These are phyloP conservation scores for Saturnispora zaruensis DNA, from an alignment of 805 yeast species.

Conservation along the genomic window DNA sequence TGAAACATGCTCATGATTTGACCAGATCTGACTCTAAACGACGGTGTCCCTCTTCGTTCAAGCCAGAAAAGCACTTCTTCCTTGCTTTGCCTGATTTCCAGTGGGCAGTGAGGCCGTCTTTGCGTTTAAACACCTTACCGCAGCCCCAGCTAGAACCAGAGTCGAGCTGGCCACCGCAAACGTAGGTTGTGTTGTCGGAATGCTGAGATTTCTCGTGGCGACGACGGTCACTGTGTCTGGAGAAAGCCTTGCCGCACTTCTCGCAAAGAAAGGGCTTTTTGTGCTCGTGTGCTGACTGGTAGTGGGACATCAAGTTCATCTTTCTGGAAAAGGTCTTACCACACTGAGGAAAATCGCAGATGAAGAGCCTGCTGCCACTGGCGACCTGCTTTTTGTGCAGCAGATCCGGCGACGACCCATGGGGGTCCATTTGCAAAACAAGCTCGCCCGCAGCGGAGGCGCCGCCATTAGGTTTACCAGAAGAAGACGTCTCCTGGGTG, in stretches of 20 bases:
- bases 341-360: constrained; percentile 24
- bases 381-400: neutral
- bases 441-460: neutral
- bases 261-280: constrained; percentile 27
- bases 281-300: constrained; percentile 28
- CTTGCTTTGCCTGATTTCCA: constrained; percentile 31
- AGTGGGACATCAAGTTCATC: constrained; percentile 29
- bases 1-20: neutral
- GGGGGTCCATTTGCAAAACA: neutral
- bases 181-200: constrained; percentile 17
- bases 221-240: constrained; percentile 29
- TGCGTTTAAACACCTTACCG: constrained; percentile 28
- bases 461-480: neutral
- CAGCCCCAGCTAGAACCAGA: constrained; percentile 30
- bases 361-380: constrained; percentile 13
- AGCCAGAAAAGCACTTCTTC: constrained; percentile 25
- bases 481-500: neutral
- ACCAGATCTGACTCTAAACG: constrained; percentile 6
- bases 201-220: constrained; percentile 31
- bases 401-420: neutral
- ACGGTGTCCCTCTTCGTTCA: constrained; percentile 10
- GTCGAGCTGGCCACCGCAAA: constrained; percentile 26
- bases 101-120: constrained; percentile 31
- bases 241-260: constrained; percentile 24
- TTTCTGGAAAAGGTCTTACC: constrained; percentile 27